phyloP scores from a whole-genome alignment of 1,284 basidiomycete species.

The Cutaneotrichosporon spelunceum region DNA sequence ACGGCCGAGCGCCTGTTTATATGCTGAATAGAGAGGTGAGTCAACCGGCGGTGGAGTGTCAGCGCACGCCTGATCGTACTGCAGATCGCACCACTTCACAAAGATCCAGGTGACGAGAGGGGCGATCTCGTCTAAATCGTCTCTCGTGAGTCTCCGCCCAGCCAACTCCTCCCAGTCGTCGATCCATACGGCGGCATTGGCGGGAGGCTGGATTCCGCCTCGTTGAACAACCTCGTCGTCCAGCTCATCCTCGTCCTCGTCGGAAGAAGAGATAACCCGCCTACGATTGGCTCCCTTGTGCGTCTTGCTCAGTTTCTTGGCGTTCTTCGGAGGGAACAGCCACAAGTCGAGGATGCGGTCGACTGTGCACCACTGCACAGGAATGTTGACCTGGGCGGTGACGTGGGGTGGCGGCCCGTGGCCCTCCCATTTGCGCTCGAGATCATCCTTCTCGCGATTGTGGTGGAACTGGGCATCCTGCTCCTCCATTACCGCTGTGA shows the following conservation, averaged over 20 bases:
- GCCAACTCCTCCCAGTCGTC: constrained; percentile 60
- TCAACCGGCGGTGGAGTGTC: constrained; percentile 67
- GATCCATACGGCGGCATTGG: constrained; percentile 32
- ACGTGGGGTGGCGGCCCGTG: constrained; percentile 51
- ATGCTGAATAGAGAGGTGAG: constrained; percentile 59
- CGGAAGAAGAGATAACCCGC: constrained; percentile 11
- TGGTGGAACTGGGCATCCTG: constrained; percentile 24
- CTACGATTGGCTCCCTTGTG: constrained; percentile 20
- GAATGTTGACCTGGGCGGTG: constrained; percentile 69
- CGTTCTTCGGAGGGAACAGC: constrained; percentile 54
- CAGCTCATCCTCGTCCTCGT: constrained; percentile 9
- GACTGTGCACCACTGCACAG: constrained; percentile 59
- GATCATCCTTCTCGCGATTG: constrained; percentile 17
- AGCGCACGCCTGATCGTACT: constrained; percentile 80
- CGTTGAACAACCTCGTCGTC: constrained; percentile 12
- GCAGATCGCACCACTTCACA: constrained; percentile 83
- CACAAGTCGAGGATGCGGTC: constrained; percentile 75
- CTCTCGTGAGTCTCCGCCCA: constrained; percentile 53
- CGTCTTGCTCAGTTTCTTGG: constrained; percentile 27
- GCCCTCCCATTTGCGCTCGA: constrained; percentile 25
- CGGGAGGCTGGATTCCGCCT: constrained; percentile 39
- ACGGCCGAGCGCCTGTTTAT: constrained; percentile 62
- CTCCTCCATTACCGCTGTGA: constrained; percentile 43
- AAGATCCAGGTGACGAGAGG: constrained; percentile 43
- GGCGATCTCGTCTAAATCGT: constrained; percentile 60